These are phyloP conservation scores for Fusarium foetens DNA, from an alignment of 2,329 filamentous ascomycete species.

Conservation along the genomic window DNA sequence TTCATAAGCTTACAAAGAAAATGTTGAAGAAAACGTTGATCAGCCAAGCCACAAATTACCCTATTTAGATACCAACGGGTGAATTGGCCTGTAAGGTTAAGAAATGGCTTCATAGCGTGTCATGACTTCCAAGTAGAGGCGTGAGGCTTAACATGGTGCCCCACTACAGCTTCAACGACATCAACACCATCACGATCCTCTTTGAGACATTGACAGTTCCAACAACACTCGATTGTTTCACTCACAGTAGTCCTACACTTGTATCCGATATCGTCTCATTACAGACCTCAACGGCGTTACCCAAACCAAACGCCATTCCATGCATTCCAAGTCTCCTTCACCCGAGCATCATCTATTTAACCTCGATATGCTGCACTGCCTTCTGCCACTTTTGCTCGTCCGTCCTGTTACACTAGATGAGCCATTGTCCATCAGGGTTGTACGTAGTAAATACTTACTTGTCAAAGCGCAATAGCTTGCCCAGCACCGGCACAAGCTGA, in stretches of 20 bases:
- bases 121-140: constrained; percentile 18
- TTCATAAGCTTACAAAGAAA: constrained; percentile 9
- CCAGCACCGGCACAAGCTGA: constrained; percentile 81
- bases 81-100: not conserved
- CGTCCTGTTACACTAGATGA: constrained; percentile 47
- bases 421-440: not conserved
- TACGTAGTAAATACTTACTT: constrained; percentile 62
- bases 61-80: not conserved
- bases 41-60: not conserved
- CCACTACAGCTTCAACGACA: constrained; percentile 5
- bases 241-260: constrained; percentile 36
- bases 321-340: constrained; percentile 6
- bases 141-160: constrained; percentile 3
- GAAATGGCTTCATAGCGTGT: not conserved
- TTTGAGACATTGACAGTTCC: not conserved
- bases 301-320: constrained; percentile 31
- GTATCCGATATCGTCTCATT: constrained; percentile 1
- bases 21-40: not conserved
- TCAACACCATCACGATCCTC: constrained; percentile 7
- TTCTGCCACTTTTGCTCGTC: constrained; percentile 91
- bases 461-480: constrained; percentile 80
- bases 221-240: not conserved
- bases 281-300: constrained; percentile 8
- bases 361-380: constrained; percentile 69
- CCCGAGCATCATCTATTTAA: constrained; percentile 41